These are phyloP conservation scores for Arthroderma sp. DNA, from an alignment of 2,329 filamentous ascomycete genomes.

Conservation along the genomic window DNA sequence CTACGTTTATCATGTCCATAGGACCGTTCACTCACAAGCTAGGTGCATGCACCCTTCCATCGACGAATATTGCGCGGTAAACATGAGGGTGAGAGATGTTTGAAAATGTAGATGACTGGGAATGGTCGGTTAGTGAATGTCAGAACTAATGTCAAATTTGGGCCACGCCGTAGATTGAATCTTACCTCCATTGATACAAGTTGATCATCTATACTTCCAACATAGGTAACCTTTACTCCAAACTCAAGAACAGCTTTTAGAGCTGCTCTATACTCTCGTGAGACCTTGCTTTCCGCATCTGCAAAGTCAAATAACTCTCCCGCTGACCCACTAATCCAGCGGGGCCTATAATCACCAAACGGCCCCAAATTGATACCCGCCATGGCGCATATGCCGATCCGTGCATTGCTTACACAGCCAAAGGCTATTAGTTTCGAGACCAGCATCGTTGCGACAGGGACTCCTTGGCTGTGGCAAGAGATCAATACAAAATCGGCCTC, in stretches of 20 bases:
- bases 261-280: constrained; percentile 65
- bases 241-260: constrained; percentile 63
- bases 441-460: constrained; percentile 85
- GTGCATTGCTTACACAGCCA: constrained; percentile 63
- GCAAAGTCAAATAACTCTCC: constrained; percentile 91
- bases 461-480: constrained; percentile 92
- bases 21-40: constrained; percentile 52
- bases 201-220: constrained; percentile 95
- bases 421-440: constrained; percentile 85
- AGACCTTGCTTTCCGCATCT: constrained; percentile 67
- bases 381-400: constrained; percentile 76
- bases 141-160: no score
- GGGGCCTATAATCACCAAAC: constrained; percentile 81
- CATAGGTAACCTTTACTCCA: constrained; percentile 71
- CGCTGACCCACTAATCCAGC: constrained; percentile 81
- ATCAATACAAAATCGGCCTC: constrained; percentile 79
- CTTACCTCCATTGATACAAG: constrained; percentile 76
- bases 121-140: neutral
- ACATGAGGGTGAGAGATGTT: constrained; percentile 83
- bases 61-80: constrained; percentile 89
- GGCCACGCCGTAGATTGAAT: neutral
- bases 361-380: constrained; percentile 89
- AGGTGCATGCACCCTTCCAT: constrained; percentile 79
- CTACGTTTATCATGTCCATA: neutral
- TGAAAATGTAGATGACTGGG: constrained; percentile 68